Base-by-base conservation (phyloP, 257 asterid species). In the Avicennia marina region DNA sequence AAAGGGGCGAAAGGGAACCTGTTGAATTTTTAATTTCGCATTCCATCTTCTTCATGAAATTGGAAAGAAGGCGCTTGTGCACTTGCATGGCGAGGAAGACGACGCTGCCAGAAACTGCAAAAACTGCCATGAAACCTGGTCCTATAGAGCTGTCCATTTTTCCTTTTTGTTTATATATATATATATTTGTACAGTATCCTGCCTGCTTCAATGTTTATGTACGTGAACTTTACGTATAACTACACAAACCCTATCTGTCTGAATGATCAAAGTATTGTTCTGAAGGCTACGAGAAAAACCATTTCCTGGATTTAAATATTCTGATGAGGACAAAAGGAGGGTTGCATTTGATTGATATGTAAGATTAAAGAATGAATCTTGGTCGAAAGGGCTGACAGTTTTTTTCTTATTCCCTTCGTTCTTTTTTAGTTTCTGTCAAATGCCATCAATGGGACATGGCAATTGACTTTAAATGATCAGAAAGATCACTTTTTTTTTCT, bases 61-160 rank as follows among this genome's bases (percentile, higher is more conserved):
- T 72, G 61, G 95, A 83, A 56, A 87, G 89, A 36, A 87, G 86
- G 61, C 87, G 95, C 29, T 90, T 81, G 61, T 90, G 96, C 7
- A 70, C 80, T 65, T 81, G 94, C 68, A 85, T 73, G 71, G 98
- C 85, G 11, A 90, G 76, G 42, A 90, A 71, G 29, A 71, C 94
- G 1, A 90, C 98, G 76, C 95, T 84, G 11, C 91, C 95, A 0
- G 97, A 90, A 45, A 84, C 97, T 38, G 94, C 96, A 60, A 82
- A 86, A 72, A 87, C 98, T 3, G 91, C 87, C 84, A 90, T 62
- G 26, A 72, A 77, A 47, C 95, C 90, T 4, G 84, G 61, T 44
- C 82, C 78, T 29, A 81, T 11, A 2, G 90, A 84, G 66, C 50
- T 71, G 29, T 74, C 80, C 96, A 85, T 80, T n/a, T 13, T 24